Base-by-base conservation (phyloP, 257 asterid genomes). In the Plantago major region DNA sequence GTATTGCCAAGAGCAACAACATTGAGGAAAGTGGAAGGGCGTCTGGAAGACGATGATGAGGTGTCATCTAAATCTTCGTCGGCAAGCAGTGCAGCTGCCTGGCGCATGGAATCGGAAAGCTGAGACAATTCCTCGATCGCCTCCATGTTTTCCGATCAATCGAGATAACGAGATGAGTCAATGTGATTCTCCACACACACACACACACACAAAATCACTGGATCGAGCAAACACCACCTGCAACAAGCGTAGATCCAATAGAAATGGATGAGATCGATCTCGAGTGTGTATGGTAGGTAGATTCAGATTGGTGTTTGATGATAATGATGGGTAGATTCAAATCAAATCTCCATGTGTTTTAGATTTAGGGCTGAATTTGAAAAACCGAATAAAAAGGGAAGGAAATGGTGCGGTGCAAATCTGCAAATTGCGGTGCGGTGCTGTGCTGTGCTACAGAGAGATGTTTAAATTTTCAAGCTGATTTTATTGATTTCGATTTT, bases 51-150 rank as follows among this genome's bases (percentile, higher is more conserved):
- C 19, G 87, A 71, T 10, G 89, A 46, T 28, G 91, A 15, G 69
- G 84, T 72, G 70, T 86, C 99, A 51, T 93, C 99, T 46, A 85
- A 78, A 75, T 89, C 97, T 65, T 93, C 99, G 65, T 89, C 99
- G 33, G 97, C 95, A 46, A 93, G 92, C 79, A 93, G 69, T 65
- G 92, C 75, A 45, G 97, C 49, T 18, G 97, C 97, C 82, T 87
- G 99, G 81, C 88, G 81, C 96, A 93, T 93, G 73, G 99, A 76
- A 73, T 93, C 90, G 30, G 99, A 82, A 33, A 93, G 97, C 83
- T 87, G 84, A 17, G 86, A 62, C 85, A 89, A 73, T 76, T 93
- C 97, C 74, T 89, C 95, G 78, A 93, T 87, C 67, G 85, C 80
- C 56, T 80, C 85, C 85, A 80, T 80, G 52, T 60, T 64, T 52